Evolutionary conservation across 2,329 filamentous ascomycete genomes (phyloP), one percentile per base, ranked within the genome.

Genomic region (Fusarium oxysporum): DNA sequence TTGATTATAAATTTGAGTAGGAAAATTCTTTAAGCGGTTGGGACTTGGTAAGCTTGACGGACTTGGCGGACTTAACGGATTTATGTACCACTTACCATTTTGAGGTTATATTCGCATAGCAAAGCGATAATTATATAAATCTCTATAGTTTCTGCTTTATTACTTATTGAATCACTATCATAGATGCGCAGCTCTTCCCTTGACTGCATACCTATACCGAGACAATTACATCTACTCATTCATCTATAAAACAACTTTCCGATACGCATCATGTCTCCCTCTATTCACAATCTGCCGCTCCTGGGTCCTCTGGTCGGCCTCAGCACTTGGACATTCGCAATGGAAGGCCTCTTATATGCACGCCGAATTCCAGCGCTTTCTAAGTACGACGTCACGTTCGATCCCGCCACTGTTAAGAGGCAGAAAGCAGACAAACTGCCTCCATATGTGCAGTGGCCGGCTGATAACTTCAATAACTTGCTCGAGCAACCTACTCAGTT

Each of bases 121-220:
- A n/a, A 32, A 4, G 9, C 28, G 14, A 32, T n/a, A 6, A 9
- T 32, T 6, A n/a, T n/a, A 48, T 32, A n/a, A 17, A 1, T 1
- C 0, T 21, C 1, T 8, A 8, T n/a, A 0, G n/a, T 8, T 12
- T 48, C 12, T 28, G 13, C 12, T 14, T 21, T 1, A 28, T 21
- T 1, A 28, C 5, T 5, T 28, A 2, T 14, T 5, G 6, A 2
- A 14, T 28, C 5, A 5, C 4, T 10, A 4, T 8, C 13, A n/a
- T 11, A 16, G 0, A 8, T 6, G 16, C 4, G 12, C 21, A 12
- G 10, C 6, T 17, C 6, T 47, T 6, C 6, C 9, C 3, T 30
- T 21, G 4, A 21, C 6, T 19, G 0, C 11, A 9, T 7, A 25
- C 3, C 8, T 25, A 0, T 14, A 23, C 3, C 0, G 3, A 51